Evolutionary conservation across 164 flowering plant species (phyloP).

Genomic region (Umbellularia californica): DNA sequence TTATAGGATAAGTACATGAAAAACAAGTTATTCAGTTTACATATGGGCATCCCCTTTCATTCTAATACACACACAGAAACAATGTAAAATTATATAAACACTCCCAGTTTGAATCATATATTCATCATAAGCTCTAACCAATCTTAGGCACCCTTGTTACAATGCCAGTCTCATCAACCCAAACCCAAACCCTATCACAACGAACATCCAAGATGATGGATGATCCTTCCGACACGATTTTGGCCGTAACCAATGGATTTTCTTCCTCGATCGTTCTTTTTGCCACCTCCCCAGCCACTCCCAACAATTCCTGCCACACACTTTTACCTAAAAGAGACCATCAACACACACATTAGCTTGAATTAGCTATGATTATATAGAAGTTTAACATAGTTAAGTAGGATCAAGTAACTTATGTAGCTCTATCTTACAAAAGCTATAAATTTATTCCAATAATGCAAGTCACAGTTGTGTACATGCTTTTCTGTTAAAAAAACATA

Average conservation of each 20-base stretch:
- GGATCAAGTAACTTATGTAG: neutral
- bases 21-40: too few species aligned
- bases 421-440: too few species aligned
- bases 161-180: conserved; percentile 13
- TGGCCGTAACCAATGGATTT: conserved; percentile 2
- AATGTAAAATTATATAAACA: too few species aligned
- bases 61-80: too few species aligned
- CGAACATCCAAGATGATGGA: conserved; percentile 13
- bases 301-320: conserved; percentile 24
- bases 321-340: conserved; percentile 9
- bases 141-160: conserved; percentile 13
- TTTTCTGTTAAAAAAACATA: too few species aligned
- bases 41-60: too few species aligned
- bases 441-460: neutral
- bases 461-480: too few species aligned
- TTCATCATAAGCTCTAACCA: conserved; percentile 5
- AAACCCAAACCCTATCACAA: conserved; percentile 35
- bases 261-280: conserved; percentile 9
- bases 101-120: too few species aligned
- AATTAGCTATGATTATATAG: neutral
- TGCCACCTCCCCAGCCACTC: conserved; percentile 13
- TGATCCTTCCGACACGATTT: conserved; percentile 7
- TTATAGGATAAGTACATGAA: too few species aligned
- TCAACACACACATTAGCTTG: too few species aligned
- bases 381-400: neutral